Evolutionary conservation across 2,329 filamentous ascomycete genomes (phyloP).

Genomic region (Fusarium secorum): DNA sequence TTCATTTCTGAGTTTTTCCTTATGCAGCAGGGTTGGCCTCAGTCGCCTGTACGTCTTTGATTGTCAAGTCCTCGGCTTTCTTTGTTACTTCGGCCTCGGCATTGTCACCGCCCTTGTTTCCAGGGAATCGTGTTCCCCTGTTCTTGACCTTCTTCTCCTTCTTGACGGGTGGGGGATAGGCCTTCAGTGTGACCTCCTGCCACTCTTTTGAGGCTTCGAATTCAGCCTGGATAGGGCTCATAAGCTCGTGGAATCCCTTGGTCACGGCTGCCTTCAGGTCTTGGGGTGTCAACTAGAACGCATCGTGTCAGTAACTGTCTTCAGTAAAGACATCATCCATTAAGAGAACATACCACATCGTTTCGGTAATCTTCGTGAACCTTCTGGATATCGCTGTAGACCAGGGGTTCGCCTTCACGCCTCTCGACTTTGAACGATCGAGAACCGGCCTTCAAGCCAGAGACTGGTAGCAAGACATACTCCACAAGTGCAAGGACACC

Average conservation of each 20-base stretch:
- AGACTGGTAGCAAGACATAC: conserved; percentile 82
- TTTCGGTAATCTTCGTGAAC: conserved; percentile 81
- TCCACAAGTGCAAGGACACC: conserved; percentile 88
- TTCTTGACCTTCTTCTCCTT: conserved; percentile 82
- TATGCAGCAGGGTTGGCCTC: conserved; percentile 16
- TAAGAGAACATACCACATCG: conserved; percentile 68
- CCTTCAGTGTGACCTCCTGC: conserved; percentile 73
- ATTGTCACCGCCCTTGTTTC: conserved; percentile 37
- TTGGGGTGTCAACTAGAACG: conserved; percentile 75
- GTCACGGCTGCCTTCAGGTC: conserved; percentile 85
- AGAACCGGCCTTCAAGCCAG: conserved; percentile 64
- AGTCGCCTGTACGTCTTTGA: conserved; percentile 14
- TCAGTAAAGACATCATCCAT: background rate
- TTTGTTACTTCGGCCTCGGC: conserved; percentile 10
- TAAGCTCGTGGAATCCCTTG: conserved; percentile 73
- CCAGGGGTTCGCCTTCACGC: conserved; percentile 75
- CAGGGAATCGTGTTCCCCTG: conserved; percentile 72
- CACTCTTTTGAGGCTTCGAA: conserved; percentile 78
- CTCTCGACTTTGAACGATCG: conserved; percentile 74
- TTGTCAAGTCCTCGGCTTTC: conserved; percentile 26
- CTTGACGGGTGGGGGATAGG: conserved; percentile 79
- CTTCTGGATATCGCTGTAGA: conserved; percentile 79
- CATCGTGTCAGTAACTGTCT: background rate
- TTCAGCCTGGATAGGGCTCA: conserved; percentile 78
- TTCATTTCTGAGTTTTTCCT: conserved; percentile 1